Evolutionary conservation across 768 basidiomycete genomes (phyloP).

Genomic region (Macrolepiota fuliginosa): DNA sequence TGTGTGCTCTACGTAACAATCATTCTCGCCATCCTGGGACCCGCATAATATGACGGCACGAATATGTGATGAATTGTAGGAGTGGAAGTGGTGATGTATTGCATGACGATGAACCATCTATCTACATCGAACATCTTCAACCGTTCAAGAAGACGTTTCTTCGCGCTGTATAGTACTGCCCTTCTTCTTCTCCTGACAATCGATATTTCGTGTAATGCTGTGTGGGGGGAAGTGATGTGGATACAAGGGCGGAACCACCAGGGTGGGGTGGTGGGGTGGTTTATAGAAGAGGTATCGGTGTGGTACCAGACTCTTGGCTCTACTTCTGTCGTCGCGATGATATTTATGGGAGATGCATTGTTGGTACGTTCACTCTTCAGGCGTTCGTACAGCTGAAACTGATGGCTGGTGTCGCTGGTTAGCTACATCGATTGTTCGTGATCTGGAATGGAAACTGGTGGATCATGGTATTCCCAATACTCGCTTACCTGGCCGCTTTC

Average conservation of each 20-base stretch:
- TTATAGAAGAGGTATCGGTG: constrained; percentile 23
- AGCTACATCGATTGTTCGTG: constrained; percentile 29
- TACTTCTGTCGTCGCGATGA: constrained; percentile 24
- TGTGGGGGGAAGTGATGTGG: constrained; percentile 31
- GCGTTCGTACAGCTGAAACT: neutral
- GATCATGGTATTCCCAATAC: constrained; percentile 22
- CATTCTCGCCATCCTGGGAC: neutral
- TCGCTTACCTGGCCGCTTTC: constrained; percentile 26
- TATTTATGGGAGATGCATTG: constrained; percentile 31
- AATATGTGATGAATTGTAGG: constrained; percentile 16
- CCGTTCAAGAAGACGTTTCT: constrained; percentile 20
- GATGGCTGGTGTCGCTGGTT: neutral
- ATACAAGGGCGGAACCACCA: constrained; percentile 24
- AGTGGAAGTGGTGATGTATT: constrained; percentile 27
- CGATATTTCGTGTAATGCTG: constrained; percentile 25
- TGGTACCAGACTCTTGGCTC: constrained; percentile 30
- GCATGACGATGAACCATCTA: constrained; percentile 20
- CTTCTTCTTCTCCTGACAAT: constrained; percentile 26
- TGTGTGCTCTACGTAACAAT: neutral
- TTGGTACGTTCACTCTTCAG: constrained; percentile 19
- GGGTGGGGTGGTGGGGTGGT: constrained; percentile 26
- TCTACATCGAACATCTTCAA: neutral
- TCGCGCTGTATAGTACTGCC: constrained; percentile 25
- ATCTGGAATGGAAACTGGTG: constrained; percentile 24
- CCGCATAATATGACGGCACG: neutral